Conservation (phyloP, 176 grass and related monocot species). For the Oryza officinalis region DNA sequence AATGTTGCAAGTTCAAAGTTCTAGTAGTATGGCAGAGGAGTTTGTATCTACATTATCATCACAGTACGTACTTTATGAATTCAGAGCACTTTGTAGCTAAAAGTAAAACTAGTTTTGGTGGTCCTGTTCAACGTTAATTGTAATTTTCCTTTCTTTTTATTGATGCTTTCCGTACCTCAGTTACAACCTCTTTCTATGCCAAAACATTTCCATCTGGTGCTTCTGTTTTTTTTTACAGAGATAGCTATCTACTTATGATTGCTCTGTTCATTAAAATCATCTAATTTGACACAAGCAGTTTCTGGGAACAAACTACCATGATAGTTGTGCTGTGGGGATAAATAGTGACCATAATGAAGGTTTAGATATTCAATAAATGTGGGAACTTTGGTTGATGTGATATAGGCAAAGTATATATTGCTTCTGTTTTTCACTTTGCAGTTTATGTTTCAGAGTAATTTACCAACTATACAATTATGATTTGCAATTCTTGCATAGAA, state of each 20-base stretch:
- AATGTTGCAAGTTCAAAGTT: conserved; percentile 8
- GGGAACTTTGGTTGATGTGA: background rate
- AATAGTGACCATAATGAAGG: conserved; percentile 22
- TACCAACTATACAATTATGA: background rate
- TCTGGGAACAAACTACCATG: background rate
- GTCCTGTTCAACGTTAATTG: background rate
- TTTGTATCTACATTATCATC: conserved; percentile 12
- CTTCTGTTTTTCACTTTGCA: conserved; percentile 17
- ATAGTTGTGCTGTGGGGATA: conserved; percentile 3
- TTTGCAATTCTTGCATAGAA: background rate
- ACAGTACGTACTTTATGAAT: background rate
- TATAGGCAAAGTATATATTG: conserved; percentile 21
- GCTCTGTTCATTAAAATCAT: conserved; percentile 15
- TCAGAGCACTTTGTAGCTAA: background rate
- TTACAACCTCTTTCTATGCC: background rate
- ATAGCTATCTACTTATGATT: background rate
- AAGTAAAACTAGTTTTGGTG: background rate
- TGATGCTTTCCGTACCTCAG: background rate
- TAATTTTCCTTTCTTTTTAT: conserved; percentile 4
- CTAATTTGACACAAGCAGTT: background rate
- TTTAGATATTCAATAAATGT: conserved; percentile 17
- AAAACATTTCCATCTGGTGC: background rate
- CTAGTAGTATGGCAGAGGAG: background rate
- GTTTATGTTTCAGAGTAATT: conserved; percentile 20
- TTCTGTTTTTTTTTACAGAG: conserved; percentile 8